Evolutionary conservation across 208 protist genomes (phyloP), one percentile per base, ranked within the genome.

Genomic region (Acanthamoeba sp.): DNA sequence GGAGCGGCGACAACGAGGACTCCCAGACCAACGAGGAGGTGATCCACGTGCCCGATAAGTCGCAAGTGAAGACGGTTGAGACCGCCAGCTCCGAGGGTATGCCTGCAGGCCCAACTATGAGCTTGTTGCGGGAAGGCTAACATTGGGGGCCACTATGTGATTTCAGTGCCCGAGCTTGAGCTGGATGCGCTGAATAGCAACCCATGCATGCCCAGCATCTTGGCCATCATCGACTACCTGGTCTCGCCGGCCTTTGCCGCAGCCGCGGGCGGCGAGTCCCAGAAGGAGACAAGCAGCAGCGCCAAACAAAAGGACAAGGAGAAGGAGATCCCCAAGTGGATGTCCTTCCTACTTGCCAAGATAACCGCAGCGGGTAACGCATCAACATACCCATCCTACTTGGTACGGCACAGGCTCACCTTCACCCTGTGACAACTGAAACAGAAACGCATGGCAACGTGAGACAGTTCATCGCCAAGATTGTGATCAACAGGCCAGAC

Each of bases 291-390:
- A 0, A n/a, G n/a, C 29, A 34, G 22, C 42, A 50, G 48, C 27
- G 18, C 62, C 29, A 50, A 62, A 24, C 14, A 24, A 4, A 55
- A 97, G 29, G 57, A 88, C n/a, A 89, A 57, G 24, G 66, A 95
- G 48, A 87, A 38, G 29, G 94, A 95, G 36, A 62, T 96, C 55
- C 97, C 97, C 36, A 94, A 89, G 48, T 98, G 97, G 97, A 97
- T 98, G 95, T 38, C 45, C 66, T 97, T 98, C 73, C 66, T 98
- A 20, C 94, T 95, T 40, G 48, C 48, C 18, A 95, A 97, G 40
- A 78, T 98, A 29, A 45, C 32, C 12, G 55, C 69, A 52, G n/a
- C 66, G 24, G 34, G 29, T 52, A 84, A 29, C 16, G 94, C 7
- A 24, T 42, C 32, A 42, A 0, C 34, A 55, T 16, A 24, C 29